These are phyloP conservation scores for Trichoderma breve DNA, from an alignment of 2,329 filamentous ascomycete species.

Conservation along the genomic window DNA sequence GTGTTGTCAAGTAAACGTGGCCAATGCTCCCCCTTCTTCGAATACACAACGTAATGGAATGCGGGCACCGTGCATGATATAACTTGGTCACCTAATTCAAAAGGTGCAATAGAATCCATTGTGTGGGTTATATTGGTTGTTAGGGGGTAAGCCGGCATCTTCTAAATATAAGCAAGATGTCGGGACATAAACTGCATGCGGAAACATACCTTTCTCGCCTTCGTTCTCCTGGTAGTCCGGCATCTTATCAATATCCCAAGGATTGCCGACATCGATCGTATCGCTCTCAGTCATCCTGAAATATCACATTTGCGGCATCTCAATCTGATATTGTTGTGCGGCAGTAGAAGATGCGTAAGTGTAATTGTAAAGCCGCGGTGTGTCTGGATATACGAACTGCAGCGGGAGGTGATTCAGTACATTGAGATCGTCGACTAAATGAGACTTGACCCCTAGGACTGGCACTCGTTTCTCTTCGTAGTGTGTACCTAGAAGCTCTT, in stretches of 20 bases:
- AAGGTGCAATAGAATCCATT: constrained; percentile 4
- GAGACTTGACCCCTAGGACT: constrained; percentile 17
- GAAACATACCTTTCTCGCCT: constrained; percentile 23
- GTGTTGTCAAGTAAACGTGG: background rate
- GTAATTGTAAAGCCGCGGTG: constrained; percentile 22
- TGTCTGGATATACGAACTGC: constrained; percentile 21
- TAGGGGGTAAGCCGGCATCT: background rate
- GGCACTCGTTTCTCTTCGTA: constrained; percentile 20
- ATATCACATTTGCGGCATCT: constrained; percentile 21
- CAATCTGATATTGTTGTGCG: constrained; percentile 1
- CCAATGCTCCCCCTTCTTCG: background rate
- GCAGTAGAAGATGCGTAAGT: background rate
- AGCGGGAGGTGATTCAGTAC: constrained; percentile 23
- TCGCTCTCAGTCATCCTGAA: constrained; percentile 24
- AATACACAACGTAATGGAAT: background rate
- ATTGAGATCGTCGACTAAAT: constrained; percentile 23
- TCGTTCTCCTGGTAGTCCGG: constrained; percentile 23
- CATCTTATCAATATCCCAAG: constrained; percentile 27
- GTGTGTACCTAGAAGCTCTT: constrained; percentile 24
- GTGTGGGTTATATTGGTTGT: background rate
- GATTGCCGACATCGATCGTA: constrained; percentile 26
- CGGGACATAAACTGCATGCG: background rate
- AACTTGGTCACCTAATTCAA: background rate
- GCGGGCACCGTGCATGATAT: background rate
- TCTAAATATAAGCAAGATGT: background rate